Percentiles rank a stretch among this genome's conserved stretches.
phyloP scores from a whole-genome alignment of 2,329 filamentous ascomycete species.

The Coniochaeta hoffmannii region DNA sequence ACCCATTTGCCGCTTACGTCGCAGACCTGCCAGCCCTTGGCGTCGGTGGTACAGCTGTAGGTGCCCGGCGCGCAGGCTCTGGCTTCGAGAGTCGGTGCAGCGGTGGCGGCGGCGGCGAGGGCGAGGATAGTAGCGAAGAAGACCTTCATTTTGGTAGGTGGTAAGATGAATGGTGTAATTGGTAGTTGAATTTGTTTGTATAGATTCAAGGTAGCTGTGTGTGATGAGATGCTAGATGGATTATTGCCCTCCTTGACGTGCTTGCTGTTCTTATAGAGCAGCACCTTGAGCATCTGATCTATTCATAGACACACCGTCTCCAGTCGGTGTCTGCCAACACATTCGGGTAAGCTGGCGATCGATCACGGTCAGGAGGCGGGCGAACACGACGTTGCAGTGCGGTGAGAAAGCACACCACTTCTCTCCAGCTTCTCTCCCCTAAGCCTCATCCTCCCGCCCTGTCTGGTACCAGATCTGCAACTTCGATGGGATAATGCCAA shows the following conservation, averaged over 20 bases:
- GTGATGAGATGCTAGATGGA: background rate
- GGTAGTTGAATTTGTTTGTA: background rate
- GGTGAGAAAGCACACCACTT: no score
- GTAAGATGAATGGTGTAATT: slow-evolving; percentile 3
- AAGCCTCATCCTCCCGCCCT: no score
- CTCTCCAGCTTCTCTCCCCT: no score
- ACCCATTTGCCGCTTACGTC: slow-evolving; percentile 9
- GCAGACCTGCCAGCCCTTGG: slow-evolving; percentile 16
- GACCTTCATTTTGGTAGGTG: slow-evolving; percentile 17
- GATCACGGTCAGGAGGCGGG: background rate
- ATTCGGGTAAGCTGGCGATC: background rate
- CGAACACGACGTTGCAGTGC: background rate
- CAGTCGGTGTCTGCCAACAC: background rate
- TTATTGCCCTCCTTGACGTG: background rate
- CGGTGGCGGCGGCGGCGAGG: slow-evolving; percentile 8
- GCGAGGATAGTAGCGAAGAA: slow-evolving; percentile 10
- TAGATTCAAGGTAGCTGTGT: background rate
- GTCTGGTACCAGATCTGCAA: no score
- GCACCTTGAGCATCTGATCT: background rate
- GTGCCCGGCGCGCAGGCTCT: slow-evolving; percentile 12
- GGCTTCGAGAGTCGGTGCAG: slow-evolving; percentile 5
- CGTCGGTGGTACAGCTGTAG: slow-evolving; percentile 10
- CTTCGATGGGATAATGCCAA: no score
- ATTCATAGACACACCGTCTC: background rate
- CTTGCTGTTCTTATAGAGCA: background rate